Base-by-base conservation (phyloP, 169 alveolate genomes). In the Plasmodium cynomolgi region DNA sequence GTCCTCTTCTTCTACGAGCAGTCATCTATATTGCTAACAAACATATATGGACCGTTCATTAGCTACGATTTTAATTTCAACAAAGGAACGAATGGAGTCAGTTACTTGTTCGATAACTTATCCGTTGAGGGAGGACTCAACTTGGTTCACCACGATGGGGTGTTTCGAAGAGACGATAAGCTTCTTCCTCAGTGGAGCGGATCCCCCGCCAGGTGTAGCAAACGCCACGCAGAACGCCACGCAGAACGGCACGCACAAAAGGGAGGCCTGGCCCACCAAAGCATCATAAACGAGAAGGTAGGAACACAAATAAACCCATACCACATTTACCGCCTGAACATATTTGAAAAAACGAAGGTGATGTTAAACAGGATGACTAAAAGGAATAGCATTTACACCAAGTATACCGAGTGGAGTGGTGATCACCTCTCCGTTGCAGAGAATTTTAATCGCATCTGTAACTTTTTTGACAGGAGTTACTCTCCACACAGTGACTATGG, bases 1-100 rank as follows among this genome's bases (percentile, higher is more conserved):
- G 47, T 90, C 34, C 23, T 90, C n/a, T 90, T 58, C 73, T 90
- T 90, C 82, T 58, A 56, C 82, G 90, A 37, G 34, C 31, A 90
- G 31, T 62, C 29, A 3, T 80, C 91, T 9, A 26, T 90, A 7
- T 37, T 90, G 33, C 9, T 90, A 37, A 90, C 94, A 37, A 90
- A 80, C 39, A 50, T 68, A 33, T 90, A 90, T 80, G 83, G 79
- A 1, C 47, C 15, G 11, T 90, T 90, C 72, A 58, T 90, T 34
- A 26, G 79, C 50, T 80, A 90, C 74, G n/a, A 80, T 62, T 90
- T 79, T 79, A 90, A 90, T 68, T 90, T 23, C 29, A 80, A 20
- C n/a, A 37, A 29, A 9, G 1, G 34, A n/a, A n/a, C n/a, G 31
- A 33, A 79, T 15, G 34, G 71, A 23, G 23, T 26, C 29, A 31